Base-by-base conservation (phyloP, 495 filamentous ascomycete genomes). In the Aspergillus nanangensis region DNA sequence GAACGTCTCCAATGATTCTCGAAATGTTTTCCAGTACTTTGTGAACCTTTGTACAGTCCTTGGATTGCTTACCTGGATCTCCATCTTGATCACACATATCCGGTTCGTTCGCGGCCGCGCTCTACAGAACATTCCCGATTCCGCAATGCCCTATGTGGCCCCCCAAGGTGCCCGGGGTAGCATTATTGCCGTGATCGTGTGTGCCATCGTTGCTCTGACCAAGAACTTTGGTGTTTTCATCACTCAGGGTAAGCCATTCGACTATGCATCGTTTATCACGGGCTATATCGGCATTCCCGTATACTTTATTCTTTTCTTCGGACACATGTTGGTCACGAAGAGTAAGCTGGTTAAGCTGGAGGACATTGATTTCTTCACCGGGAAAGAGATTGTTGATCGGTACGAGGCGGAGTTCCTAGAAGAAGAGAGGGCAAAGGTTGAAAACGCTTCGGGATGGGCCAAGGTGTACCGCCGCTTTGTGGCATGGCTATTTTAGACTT, bases 41-140 rank as follows among this genome's bases (percentile, higher is more conserved):
- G 84, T 93, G 49, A 88, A 91, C 59, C 72, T 95, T 22, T 82
- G 83, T 25, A 87, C 84, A 24, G 85, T 91, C 53, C 87, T 89
- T 57, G 87, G 87, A 33, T 72, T 90, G 8, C 58, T 95, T 19
- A 90, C 85, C 48, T 90, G 88, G 87, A 83, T 93, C 47, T 90
- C 87, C 1, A 83, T 94, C 44, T 75, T 94, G 1, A 75, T 92
- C 40, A 83, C 84, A 1, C 89, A 95, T 65, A 86, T 95, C 56
- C 83, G 63, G 63, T 95, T 94, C 56, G 75, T 90, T 20, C 72
- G 75, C 1, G 90, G 83, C 0, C 84, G 88, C 45, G 74, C 74
- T 36, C 89, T 81, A 2, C 90, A 94, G 64, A 71, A 75, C 35
- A 65, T 94, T n/a, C 73, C 77, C 0, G 65, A 87, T 47, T 63